Conservation (phyloP, 2,329 filamentous ascomycete genomes). For the Calonectria henricotiae region DNA sequence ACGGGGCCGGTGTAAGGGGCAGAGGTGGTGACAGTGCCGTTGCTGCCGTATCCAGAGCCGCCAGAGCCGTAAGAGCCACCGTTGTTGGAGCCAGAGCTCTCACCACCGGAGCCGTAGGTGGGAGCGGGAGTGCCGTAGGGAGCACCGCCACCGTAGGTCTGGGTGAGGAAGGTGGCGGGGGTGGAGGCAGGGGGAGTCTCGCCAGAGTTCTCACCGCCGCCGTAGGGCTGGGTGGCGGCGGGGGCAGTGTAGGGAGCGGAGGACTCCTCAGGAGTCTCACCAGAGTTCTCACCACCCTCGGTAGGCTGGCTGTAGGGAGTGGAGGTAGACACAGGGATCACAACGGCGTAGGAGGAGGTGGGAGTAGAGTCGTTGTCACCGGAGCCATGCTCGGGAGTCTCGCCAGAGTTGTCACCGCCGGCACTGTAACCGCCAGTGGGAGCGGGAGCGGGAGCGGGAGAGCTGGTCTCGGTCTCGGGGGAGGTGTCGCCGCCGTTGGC, state of each 20-base stretch:
- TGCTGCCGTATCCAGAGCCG: conserved; percentile 8
- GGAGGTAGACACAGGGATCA: conserved; percentile 36
- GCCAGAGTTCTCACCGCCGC: conserved; percentile 1
- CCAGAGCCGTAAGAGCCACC: conserved; percentile 6
- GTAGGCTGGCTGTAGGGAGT: conserved; percentile 27
- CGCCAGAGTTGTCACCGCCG: conserved; percentile 4
- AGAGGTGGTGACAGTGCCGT: conserved; percentile 36
- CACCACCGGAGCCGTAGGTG: conserved; percentile 7
- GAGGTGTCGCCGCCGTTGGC: conserved; percentile 22
- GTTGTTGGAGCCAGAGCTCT: conserved; percentile 6
- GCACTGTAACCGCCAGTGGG: conserved; percentile 14
- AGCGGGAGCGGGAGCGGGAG: neutral
- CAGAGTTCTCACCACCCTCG: conserved; percentile 42
- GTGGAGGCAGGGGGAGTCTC: neutral
- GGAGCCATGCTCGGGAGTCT: neutral
- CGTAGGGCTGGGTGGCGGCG: conserved; percentile 9
- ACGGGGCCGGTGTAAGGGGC: conserved; percentile 29
- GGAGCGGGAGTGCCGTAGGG: neutral
- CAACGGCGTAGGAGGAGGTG: neutral
- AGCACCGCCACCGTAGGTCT: conserved; percentile 19
- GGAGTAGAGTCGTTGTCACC: neutral
- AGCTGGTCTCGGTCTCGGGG: neutral
- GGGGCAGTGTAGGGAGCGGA: conserved; percentile 13
- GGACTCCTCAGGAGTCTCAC: conserved; percentile 27
- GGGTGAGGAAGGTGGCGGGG: conserved; percentile 10